phyloP scores from a whole-genome alignment of 495 filamentous ascomycete species.

The Stereocaulon alpinum region DNA sequence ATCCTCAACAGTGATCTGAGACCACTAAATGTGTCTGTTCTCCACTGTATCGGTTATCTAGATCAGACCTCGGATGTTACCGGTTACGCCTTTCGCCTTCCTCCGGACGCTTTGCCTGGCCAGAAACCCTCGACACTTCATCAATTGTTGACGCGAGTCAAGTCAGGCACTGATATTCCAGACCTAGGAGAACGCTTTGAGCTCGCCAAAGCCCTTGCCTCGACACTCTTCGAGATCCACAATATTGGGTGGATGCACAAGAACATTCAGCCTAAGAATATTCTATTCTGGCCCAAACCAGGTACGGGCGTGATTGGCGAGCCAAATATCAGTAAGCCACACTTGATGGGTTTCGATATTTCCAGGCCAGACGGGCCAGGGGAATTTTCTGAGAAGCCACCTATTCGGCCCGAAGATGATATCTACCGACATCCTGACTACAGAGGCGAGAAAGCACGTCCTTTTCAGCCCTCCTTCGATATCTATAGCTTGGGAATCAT shows the following conservation, averaged over 20 bases:
- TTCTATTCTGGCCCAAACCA: slow-evolving; percentile 26
- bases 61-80: slow-evolving; percentile 4
- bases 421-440: slow-evolving; percentile 29
- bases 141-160: slow-evolving; percentile 8
- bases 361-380: slow-evolving; percentile 19
- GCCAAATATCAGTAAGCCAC: slow-evolving; percentile 19
- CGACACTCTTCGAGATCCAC: slow-evolving; percentile 27
- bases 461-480: slow-evolving; percentile 25
- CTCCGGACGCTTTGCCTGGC: not conserved
- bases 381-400: slow-evolving; percentile 21
- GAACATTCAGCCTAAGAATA: slow-evolving; percentile 27
- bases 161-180: slow-evolving; percentile 1
- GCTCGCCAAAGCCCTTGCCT: slow-evolving; percentile 21
- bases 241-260: slow-evolving; percentile 34
- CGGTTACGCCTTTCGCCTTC: slow-evolving; percentile 15
- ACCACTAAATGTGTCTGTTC: slow-evolving; percentile 9
- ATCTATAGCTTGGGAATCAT: slow-evolving; percentile 28
- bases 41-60: slow-evolving; percentile 21
- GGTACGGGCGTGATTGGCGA: not conserved
- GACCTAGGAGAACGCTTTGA: slow-evolving; percentile 23
- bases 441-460: slow-evolving; percentile 8
- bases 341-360: slow-evolving; percentile 28
- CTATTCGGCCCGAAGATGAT: slow-evolving; percentile 22
- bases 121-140: slow-evolving; percentile 10
- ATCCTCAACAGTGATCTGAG: slow-evolving; percentile 19